phyloP scores from a whole-genome alignment of 352 stramenopile species.

The Aphanomyces stellatus region DNA sequence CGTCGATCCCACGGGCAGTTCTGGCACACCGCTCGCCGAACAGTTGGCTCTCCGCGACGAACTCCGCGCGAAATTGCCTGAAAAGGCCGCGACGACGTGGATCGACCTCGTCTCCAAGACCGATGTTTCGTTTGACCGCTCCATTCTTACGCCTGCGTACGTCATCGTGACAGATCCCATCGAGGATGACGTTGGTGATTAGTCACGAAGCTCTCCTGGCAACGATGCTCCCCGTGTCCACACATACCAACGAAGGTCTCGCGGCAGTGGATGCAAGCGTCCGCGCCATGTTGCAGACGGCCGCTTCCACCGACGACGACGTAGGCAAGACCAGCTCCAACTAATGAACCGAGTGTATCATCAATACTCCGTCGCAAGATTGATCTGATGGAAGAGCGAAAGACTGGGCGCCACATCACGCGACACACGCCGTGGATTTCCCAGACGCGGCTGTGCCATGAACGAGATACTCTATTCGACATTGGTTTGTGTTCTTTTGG shows the following conservation, averaged over 20 bases:
- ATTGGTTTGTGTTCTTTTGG: no score
- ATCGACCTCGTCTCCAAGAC: conserved; percentile 84
- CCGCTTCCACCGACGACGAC: neutral
- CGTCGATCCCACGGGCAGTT: conserved; percentile 63
- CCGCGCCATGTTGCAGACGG: neutral
- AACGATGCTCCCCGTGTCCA: conserved; percentile 35
- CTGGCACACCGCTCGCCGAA: conserved; percentile 48
- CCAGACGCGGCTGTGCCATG: no score
- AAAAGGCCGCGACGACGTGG: conserved; percentile 44
- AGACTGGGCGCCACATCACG: no score
- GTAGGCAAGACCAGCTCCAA: neutral
- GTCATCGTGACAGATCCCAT: conserved; percentile 31
- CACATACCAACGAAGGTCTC: conserved; percentile 70
- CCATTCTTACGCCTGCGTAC: conserved; percentile 22
- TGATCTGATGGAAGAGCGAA: no score
- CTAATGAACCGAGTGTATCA: no score
- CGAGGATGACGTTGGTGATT: neutral
- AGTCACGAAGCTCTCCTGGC: conserved; percentile 25
- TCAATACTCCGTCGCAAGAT: no score
- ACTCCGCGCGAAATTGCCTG: conserved; percentile 39
- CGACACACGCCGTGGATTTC: no score
- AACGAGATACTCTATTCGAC: no score
- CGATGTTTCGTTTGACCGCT: conserved; percentile 31
- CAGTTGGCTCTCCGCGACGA: conserved; percentile 69
- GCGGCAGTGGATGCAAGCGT: conserved; percentile 29